Evolutionary conservation across 768 basidiomycete species (phyloP), one percentile per base, ranked within the genome.

Genomic region (Termitomyces sp.): DNA sequence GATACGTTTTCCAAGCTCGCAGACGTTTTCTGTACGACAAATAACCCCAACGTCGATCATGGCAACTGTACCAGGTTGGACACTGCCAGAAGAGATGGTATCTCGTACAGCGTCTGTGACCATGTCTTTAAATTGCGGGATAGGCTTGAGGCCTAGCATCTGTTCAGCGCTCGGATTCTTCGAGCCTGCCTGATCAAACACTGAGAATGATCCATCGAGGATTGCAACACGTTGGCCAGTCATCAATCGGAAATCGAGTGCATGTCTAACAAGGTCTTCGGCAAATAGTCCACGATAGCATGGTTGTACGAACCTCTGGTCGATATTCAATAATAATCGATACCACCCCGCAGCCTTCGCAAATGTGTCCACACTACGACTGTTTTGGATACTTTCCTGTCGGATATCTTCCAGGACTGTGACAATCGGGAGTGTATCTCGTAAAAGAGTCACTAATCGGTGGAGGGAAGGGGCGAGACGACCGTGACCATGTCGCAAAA

Each of bases 261-360:
- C 91, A 67, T 92, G 84, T 65, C 89, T 90, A 58, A 57, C 22
- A 67, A 20, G 41, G 48, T 37, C 47, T 44, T 52, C 13, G 34
- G 60, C 42, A 47, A 18, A 58, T 20, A 48, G 27, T n/a, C 50
- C 20, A 46, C 13, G 20, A 45, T 37, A 33, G 20, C 24, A 47
- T 54, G 36, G 22, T 48, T 37, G 31, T 44, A 67, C 75, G 24
- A 66, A 89, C 89, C 81, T 81, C 27, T 85, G 75, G 68, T 89
- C 84, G 7, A 83, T 79, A 58, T 90, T 89, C 49, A 91, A 70
- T 24, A 93, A 72, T 54, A 93, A 72, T 54, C 92, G 77, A 72
- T 87, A 93, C 91, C 92, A 93, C 3, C 88, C 88, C 52, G 87
- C 85, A 13, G 87, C 83, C 73, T 93, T 93, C 5, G 88, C 82